A percentile compares a stretch with the other conserved stretches of the same genome.
These are phyloP conservation scores for Juglanconis juglandina DNA, from an alignment of 2,329 filamentous ascomycete species.

Conservation along the genomic window DNA sequence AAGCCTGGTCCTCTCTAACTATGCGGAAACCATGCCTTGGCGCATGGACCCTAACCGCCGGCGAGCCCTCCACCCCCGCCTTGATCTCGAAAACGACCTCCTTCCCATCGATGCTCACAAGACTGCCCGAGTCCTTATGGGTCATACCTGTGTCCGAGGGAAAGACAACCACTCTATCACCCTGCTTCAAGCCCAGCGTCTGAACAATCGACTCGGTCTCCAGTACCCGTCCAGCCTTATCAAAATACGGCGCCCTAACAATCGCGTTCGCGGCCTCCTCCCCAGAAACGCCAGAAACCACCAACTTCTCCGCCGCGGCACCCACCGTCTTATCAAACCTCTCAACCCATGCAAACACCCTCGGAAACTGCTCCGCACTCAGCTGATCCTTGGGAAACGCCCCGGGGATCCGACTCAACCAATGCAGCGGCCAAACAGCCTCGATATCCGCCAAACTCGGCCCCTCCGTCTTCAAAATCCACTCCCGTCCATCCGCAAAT, in stretches of 20 bases:
- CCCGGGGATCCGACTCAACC: slow-evolving; percentile 55
- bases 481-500: slow-evolving; percentile 63
- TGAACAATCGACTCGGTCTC: slow-evolving; percentile 42
- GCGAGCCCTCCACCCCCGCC: slow-evolving; percentile 31
- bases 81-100: slow-evolving; percentile 58
- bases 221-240: slow-evolving; percentile 43
- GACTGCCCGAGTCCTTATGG: slow-evolving; percentile 55
- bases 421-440: slow-evolving; percentile 65
- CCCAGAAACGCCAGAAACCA: slow-evolving; percentile 45
- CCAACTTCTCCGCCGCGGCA: slow-evolving; percentile 33
- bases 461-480: slow-evolving; percentile 53
- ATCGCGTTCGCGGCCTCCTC: slow-evolving; percentile 51
- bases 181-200: slow-evolving; percentile 47
- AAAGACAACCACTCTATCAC: slow-evolving; percentile 54
- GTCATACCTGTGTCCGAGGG: slow-evolving; percentile 60
- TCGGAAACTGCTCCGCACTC: slow-evolving; percentile 51
- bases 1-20: slow-evolving; percentile 31
- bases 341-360: slow-evolving; percentile 60
- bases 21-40: slow-evolving; percentile 56
- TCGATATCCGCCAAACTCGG: slow-evolving; percentile 66
- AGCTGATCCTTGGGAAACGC: slow-evolving; percentile 53
- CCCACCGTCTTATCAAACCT: slow-evolving; percentile 54
- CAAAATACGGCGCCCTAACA: slow-evolving; percentile 41
- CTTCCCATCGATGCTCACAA: slow-evolving; percentile 48
- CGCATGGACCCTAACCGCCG: slow-evolving; percentile 52